Conservation (phyloP, 306 rosid species). For the Ceratonia siliqua region DNA sequence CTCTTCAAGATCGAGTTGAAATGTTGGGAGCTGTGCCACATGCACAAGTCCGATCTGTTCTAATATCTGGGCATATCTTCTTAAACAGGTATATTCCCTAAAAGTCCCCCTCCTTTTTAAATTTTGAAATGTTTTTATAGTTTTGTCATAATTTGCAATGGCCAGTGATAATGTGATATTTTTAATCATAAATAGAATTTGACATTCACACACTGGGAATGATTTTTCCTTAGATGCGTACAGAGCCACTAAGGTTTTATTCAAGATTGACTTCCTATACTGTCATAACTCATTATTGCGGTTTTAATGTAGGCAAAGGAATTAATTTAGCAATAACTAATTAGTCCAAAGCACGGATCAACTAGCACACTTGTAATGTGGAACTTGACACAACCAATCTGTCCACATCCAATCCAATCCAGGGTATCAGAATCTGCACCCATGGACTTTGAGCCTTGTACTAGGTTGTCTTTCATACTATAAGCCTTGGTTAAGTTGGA, state of each 20-base stretch:
- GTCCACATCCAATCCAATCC: neutral
- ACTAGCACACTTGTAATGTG: neutral
- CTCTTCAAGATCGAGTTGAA: conserved; percentile 93
- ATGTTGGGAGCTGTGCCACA: conserved; percentile 94
- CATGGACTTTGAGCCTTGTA: too few species aligned
- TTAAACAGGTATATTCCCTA: conserved; percentile 65
- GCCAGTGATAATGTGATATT: too few species aligned
- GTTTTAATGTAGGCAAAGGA: neutral
- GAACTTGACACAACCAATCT: neutral
- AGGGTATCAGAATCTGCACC: too few species aligned
- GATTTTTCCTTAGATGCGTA: neutral
- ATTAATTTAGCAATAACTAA: neutral
- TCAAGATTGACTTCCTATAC: neutral
- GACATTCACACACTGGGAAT: neutral
- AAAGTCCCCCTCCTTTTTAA: neutral
- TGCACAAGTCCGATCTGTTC: conserved; percentile 74
- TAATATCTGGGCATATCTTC: conserved; percentile 85
- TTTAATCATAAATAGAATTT: neutral
- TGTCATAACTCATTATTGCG: neutral
- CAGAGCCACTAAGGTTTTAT: neutral
- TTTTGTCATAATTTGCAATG: conserved; percentile 19
- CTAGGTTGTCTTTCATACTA: too few species aligned
- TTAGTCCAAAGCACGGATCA: neutral
- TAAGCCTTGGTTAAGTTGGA: neutral
- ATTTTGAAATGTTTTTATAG: neutral